These are phyloP conservation scores for Usnea hakonensis DNA, from an alignment of 495 filamentous ascomycete genomes.

Conservation along the genomic window DNA sequence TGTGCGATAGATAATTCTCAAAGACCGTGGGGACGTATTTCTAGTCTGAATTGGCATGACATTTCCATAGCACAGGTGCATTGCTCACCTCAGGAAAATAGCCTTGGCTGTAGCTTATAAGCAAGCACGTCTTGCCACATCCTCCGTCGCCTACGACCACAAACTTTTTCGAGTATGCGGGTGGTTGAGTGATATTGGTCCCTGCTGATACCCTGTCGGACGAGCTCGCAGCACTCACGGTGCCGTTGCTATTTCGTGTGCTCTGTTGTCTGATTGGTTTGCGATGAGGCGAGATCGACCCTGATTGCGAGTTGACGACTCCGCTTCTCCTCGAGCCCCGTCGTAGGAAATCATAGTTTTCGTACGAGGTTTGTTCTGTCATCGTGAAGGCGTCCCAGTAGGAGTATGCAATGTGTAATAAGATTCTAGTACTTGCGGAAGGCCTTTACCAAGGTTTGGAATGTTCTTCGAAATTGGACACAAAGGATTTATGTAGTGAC, in stretches of 20 bases:
- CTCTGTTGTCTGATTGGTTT: conserved; percentile 52
- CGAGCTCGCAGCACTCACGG: conserved; percentile 62
- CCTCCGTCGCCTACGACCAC: conserved; percentile 97
- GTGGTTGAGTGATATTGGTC: conserved; percentile 79
- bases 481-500: neutral
- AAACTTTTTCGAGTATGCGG: conserved; percentile 95
- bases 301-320: conserved; percentile 36
- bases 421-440: neutral
- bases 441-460: neutral
- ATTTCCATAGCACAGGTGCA: neutral
- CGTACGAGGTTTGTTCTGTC: conserved; percentile 43
- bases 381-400: conserved; percentile 28
- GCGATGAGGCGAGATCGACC: conserved; percentile 40
- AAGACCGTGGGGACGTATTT: conserved; percentile 99
- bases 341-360: conserved; percentile 43
- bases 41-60: conserved; percentile 38
- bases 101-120: conserved; percentile 97
- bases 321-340: conserved; percentile 35
- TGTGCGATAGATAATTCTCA: conserved; percentile 99
- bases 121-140: conserved; percentile 95
- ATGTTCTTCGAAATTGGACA: neutral
- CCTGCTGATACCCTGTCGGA: conserved; percentile 64
- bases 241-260: conserved; percentile 65
- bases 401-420: neutral
- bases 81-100: conserved; percentile 89